Evolutionary conservation across 1,139 yeast genomes (phyloP).

Genomic region (Williopsis jadinii): DNA sequence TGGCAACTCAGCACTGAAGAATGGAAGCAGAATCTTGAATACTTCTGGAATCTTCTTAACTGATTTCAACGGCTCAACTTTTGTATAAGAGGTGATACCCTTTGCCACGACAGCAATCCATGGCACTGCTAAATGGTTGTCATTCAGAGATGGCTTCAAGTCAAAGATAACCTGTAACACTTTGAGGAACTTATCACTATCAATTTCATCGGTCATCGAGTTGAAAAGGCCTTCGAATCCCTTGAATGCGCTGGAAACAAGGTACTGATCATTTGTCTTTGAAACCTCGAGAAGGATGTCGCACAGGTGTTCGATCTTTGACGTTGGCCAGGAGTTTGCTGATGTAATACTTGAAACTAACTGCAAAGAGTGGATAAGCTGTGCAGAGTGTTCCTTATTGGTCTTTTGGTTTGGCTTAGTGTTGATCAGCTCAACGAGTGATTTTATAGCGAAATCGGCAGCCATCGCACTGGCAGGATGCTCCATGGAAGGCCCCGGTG

Average conservation of each 20-base stretch:
- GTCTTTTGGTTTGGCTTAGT: slow-evolving; percentile 32
- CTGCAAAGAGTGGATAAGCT: slow-evolving; percentile 71
- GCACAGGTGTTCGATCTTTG: slow-evolving; percentile 64
- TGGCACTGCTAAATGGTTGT: slow-evolving; percentile 80
- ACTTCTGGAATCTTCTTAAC: slow-evolving; percentile 49
- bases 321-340: slow-evolving; percentile 77
- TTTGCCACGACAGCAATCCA: slow-evolving; percentile 95
- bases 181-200: slow-evolving; percentile 51
- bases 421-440: slow-evolving; percentile 40
- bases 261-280: slow-evolving; percentile 75
- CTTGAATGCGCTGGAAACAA: slow-evolving; percentile 73
- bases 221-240: slow-evolving; percentile 83
- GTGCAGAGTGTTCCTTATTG: slow-evolving; percentile 44
- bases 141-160: slow-evolving; percentile 75
- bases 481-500: slow-evolving; percentile 71
- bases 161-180: slow-evolving; percentile 70
- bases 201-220: slow-evolving; percentile 63
- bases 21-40: slow-evolving; percentile 50
- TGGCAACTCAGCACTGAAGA: slow-evolving; percentile 57
- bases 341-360: slow-evolving; percentile 61
- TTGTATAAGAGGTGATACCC: slow-evolving; percentile 65
- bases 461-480: slow-evolving; percentile 71
- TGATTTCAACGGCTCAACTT: slow-evolving; percentile 51
- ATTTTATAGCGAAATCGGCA: slow-evolving; percentile 60
- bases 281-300: slow-evolving; percentile 70